Percentiles rank a stretch among this genome's conserved stretches.
phyloP scores from a whole-genome alignment of 768 basidiomycete genomes.

The Pleurotus pulmonarius region DNA sequence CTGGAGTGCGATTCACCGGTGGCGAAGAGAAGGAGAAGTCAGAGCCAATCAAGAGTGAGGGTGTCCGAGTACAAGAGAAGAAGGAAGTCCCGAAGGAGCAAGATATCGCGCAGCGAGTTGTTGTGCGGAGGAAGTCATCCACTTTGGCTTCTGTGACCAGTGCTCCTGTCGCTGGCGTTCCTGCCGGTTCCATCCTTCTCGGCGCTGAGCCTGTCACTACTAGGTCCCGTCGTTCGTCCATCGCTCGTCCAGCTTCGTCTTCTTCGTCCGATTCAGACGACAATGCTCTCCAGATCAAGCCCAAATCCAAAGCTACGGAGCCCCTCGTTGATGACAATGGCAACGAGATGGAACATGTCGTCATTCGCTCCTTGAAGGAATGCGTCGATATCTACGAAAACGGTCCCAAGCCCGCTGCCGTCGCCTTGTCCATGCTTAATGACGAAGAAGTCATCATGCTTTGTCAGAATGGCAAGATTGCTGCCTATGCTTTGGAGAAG shows the following conservation, averaged over 20 bases:
- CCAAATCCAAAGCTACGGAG: constrained; percentile 2
- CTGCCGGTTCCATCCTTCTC: constrained; percentile 8
- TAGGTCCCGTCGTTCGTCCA: constrained; percentile 1
- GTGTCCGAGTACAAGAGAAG: neutral
- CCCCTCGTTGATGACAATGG: neutral
- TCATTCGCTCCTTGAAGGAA: constrained; percentile 62
- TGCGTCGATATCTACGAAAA: constrained; percentile 79
- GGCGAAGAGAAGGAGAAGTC: constrained; percentile 14
- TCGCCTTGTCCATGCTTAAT: constrained; percentile 57
- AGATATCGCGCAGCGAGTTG: constrained; percentile 3
- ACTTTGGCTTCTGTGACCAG: neutral
- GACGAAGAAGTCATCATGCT: constrained; percentile 93
- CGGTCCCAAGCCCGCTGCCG: constrained; percentile 58
- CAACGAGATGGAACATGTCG: constrained; percentile 11
- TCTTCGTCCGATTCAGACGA: constrained; percentile 7
- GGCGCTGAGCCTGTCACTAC: neutral
- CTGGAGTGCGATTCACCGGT: constrained; percentile 22
- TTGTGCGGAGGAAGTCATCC: constrained; percentile 1
- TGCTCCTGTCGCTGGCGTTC: constrained; percentile 13
- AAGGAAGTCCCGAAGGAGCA: constrained; percentile 5
- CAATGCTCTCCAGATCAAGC: constrained; percentile 1
- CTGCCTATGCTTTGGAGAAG: constrained; percentile 95
- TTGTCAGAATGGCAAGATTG: constrained; percentile 88
- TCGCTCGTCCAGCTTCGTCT: neutral
- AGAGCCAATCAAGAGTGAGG: constrained; percentile 12